Conservation (phyloP, 257 asterid genomes). For the Nicotiana noctiflora region DNA sequence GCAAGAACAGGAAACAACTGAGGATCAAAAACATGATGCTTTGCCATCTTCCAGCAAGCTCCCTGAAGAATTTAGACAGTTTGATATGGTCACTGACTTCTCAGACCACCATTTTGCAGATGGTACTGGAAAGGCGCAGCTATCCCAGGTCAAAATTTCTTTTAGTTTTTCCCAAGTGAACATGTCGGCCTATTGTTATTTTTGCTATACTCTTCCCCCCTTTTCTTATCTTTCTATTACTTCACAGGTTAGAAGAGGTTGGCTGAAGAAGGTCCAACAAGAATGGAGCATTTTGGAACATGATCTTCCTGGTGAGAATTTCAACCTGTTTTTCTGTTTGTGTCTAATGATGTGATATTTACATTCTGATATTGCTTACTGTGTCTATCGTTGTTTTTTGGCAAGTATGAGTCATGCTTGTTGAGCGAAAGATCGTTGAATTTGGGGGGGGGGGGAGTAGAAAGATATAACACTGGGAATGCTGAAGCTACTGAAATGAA, state of each 20-base stretch:
- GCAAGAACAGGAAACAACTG: slow-evolving; percentile 24
- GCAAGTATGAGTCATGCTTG: background rate
- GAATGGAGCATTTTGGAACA: slow-evolving; percentile 88
- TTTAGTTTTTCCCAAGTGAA: background rate
- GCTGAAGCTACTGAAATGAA: background rate
- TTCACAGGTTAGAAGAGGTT: slow-evolving; percentile 54
- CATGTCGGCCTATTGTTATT: background rate
- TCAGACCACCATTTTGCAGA: slow-evolving; percentile 78
- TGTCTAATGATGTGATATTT: background rate
- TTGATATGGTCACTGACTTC: slow-evolving; percentile 76
- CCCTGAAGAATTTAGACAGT: slow-evolving; percentile 41
- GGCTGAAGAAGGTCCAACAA: slow-evolving; percentile 80
- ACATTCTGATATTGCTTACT: background rate
- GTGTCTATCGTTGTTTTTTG: background rate
- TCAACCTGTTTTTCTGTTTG: background rate
- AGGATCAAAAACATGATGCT: slow-evolving; percentile 19
- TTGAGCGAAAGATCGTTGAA: background rate
- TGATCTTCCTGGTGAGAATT: slow-evolving; percentile 82
- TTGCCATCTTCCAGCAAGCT: slow-evolving; percentile 29
- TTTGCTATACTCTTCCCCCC: background rate
- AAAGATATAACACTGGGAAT: background rate
- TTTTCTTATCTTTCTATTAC: slow-evolving; percentile 6
- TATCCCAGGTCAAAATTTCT: slow-evolving; percentile 43
- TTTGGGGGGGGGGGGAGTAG: background rate
- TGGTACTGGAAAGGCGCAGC: slow-evolving; percentile 41